Conservation (phyloP, 202 grass and related monocot genomes). For the Zizania palustris region DNA sequence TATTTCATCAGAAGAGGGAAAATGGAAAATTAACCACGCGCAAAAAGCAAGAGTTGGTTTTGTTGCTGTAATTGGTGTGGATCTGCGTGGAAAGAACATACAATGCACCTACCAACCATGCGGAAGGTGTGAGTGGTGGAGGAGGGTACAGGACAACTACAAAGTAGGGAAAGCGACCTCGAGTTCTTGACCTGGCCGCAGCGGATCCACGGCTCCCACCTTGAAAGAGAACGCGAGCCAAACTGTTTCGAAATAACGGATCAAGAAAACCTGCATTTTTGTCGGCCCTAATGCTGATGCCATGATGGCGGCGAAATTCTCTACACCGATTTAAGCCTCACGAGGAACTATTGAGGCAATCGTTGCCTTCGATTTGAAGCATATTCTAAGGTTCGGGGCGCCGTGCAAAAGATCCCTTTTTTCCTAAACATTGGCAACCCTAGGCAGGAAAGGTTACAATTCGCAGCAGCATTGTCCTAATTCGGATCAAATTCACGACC, state of each 20-base stretch:
- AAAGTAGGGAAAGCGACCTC: constrained; percentile 48
- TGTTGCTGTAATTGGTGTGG: constrained; percentile 42
- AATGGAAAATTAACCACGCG: constrained; percentile 41
- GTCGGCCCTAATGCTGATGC: neutral
- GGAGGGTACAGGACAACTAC: constrained; percentile 26
- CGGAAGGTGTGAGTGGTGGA: constrained; percentile 37
- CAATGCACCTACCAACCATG: constrained; percentile 52
- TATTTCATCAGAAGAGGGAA: neutral
- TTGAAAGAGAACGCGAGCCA: constrained; percentile 1
- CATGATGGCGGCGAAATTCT: neutral
- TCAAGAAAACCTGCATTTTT: neutral
- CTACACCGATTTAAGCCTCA: neutral
- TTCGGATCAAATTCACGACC: neutral
- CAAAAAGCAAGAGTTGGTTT: constrained; percentile 45
- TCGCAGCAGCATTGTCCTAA: constrained; percentile 15
- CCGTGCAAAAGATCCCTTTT: constrained; percentile 38
- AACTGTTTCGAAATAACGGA: neutral
- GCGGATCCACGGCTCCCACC: constrained; percentile 37
- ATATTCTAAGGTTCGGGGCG: neutral
- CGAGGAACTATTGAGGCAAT: too few species aligned
- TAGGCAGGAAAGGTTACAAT: constrained; percentile 11
- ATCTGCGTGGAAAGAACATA: constrained; percentile 47
- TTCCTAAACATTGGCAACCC: constrained; percentile 15
- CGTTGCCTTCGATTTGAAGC: constrained; percentile 1
- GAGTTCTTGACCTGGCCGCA: constrained; percentile 35